Evolutionary conservation across 75 land plant species (phyloP).

Genomic region (Pinus tabuliformis): DNA sequence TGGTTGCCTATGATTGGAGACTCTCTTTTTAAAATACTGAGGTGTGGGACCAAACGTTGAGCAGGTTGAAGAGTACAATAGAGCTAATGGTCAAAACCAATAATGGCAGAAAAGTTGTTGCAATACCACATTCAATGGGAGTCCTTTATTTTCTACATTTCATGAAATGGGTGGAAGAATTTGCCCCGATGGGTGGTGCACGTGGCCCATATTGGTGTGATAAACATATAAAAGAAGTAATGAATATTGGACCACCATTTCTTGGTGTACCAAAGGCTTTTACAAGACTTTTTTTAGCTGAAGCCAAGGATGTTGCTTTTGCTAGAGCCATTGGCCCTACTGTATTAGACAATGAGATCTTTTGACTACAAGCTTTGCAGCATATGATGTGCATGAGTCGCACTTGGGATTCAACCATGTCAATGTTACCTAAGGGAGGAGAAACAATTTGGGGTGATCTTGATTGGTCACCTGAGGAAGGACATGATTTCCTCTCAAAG

Average conservation of each 20-base stretch:
- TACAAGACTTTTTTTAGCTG: too few species aligned
- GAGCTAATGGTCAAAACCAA: constrained; percentile 71
- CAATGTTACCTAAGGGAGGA: constrained; percentile 90
- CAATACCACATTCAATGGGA: constrained; percentile 87
- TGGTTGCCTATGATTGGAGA: too few species aligned
- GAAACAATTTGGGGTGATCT: too few species aligned
- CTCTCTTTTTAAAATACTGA: background rate
- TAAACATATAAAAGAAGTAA: too few species aligned
- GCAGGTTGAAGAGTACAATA: constrained; percentile 54
- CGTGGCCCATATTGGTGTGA: too few species aligned
- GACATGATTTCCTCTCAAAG: too few species aligned
- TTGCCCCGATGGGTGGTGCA: too few species aligned
- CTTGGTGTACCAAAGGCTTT: too few species aligned
- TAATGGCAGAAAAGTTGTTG: constrained; percentile 60
- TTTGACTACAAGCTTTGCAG: constrained; percentile 77
- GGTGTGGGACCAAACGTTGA: constrained; percentile 59
- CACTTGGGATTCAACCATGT: constrained; percentile 96
- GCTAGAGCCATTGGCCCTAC: constrained; percentile 76
- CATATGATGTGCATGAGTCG: constrained; percentile 93
- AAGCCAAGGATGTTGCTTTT: too few species aligned
- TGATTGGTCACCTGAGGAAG: too few species aligned
- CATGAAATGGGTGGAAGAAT: too few species aligned
- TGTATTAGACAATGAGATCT: constrained; percentile 69
- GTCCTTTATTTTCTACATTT: constrained; percentile 16
- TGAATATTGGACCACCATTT: too few species aligned